These are phyloP conservation scores for Mycosphaerella arachidis DNA, from an alignment of 2,329 filamentous ascomycete species.

Conservation along the genomic window DNA sequence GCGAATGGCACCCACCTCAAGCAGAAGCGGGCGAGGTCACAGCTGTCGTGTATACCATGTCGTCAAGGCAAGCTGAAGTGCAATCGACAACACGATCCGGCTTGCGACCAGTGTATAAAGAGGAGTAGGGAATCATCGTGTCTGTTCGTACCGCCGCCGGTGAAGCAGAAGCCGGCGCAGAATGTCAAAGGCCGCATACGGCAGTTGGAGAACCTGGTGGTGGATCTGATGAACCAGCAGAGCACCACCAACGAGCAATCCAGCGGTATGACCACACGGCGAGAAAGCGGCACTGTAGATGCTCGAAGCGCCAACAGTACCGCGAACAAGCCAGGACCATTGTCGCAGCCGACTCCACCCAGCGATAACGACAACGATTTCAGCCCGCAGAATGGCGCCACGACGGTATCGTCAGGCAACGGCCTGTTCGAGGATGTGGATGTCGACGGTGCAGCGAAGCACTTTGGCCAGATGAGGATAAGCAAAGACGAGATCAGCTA, in stretches of 20 bases:
- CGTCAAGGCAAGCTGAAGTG: conserved; percentile 36
- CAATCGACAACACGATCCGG: conserved; percentile 31
- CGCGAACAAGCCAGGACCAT: conserved; percentile 1
- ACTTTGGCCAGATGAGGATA: conserved; percentile 77
- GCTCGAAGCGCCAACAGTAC: not conserved
- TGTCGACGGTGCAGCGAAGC: conserved; percentile 53
- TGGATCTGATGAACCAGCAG: conserved; percentile 35
- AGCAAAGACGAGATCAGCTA: conserved; percentile 72
- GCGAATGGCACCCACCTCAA: conserved; percentile 24
- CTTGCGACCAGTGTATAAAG: conserved; percentile 38
- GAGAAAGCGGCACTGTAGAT: not conserved
- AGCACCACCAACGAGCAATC: conserved; percentile 2
- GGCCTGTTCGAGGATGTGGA: conserved; percentile 38
- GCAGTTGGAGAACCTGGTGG: conserved; percentile 33
- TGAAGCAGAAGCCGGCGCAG: conserved; percentile 29
- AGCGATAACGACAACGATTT: conserved; percentile 23
- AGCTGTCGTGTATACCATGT: conserved; percentile 35
- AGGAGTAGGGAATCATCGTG: conserved; percentile 29
- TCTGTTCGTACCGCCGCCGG: conserved; percentile 31
- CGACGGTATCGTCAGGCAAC: conserved; percentile 5
- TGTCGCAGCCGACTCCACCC: conserved; percentile 28
- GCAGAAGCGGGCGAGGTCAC: conserved; percentile 35
- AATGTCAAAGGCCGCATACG: conserved; percentile 35
- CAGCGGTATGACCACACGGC: not conserved
- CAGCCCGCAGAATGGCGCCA: conserved; percentile 3